Percentiles rank a stretch among this genome's conserved stretches.
These are phyloP conservation scores for Micractinium conductrix DNA, from an alignment of 139 green algal species.

Conservation along the genomic window DNA sequence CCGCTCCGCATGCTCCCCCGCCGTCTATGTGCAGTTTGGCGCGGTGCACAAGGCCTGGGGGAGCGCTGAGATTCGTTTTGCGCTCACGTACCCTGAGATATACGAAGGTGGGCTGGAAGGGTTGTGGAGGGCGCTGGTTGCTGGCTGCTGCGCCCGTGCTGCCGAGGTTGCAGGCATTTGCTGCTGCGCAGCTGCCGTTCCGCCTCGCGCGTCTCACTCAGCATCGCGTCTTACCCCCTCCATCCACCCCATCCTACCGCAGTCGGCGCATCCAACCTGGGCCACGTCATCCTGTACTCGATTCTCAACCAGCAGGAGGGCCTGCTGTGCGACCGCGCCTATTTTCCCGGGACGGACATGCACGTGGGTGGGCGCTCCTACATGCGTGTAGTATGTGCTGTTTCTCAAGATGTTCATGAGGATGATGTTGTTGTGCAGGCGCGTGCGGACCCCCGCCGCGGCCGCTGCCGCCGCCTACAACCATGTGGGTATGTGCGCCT, in stretches of 20 bases:
- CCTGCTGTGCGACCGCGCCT: constrained; percentile 75
- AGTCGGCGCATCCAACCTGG: constrained; percentile 73
- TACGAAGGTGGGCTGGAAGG: constrained; percentile 65
- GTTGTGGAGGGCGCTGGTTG: too few relatives aligned
- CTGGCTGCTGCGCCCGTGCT: too few relatives aligned
- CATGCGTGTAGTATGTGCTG: too few relatives aligned
- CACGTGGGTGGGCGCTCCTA: neutral
- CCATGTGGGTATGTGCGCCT: too few relatives aligned
- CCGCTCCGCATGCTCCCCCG: too few relatives aligned
- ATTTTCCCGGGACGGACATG: constrained; percentile 61
- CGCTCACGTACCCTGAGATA: constrained; percentile 78
- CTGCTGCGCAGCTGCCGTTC: neutral
- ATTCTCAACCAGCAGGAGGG: constrained; percentile 63
- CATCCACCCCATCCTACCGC: neutral
- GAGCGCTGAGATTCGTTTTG: constrained; percentile 65
- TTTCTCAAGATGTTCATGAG: too few relatives aligned
- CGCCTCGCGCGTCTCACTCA: neutral
- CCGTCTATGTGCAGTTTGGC: too few relatives aligned
- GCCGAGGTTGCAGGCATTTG: too few relatives aligned
- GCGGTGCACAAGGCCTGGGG: constrained; percentile 78
- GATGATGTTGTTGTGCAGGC: too few relatives aligned
- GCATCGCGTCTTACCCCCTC: neutral
- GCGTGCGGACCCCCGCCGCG: too few relatives aligned
- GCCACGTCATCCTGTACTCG: constrained; percentile 82
- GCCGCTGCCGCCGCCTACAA: too few relatives aligned